Base-by-base conservation (phyloP, 1,139 yeast species). In the Magnusiomyces sp. region DNA sequence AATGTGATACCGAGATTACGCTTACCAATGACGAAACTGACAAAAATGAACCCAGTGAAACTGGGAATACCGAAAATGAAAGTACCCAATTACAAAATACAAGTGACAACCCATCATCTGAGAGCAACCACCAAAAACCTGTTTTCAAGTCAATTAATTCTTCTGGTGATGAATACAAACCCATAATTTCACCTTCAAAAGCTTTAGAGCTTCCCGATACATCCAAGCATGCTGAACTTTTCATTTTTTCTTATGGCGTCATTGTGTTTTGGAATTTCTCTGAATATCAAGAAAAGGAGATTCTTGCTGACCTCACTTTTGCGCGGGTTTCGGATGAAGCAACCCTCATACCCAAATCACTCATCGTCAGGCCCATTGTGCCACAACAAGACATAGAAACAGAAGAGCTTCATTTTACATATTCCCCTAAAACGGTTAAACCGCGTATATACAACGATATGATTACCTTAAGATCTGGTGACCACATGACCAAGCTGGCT, bases 241-340 rank as follows among this genome's bases (percentile, higher is more conserved):
- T 92, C 62, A 78, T 92, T 5, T 82, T 92, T 63, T 81, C 81
- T 50, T 92, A 92, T 62, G 98, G 98, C 14, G 95, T 92, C 20
- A 88, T 92, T 17, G 97, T 92, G 14, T 90, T 92, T 62, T 92
- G 98, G 98, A 92, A 92, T 63, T 89, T 92, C 59, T 82, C 94
- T 1, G 97, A 89, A 62, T 74, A 79, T 10, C 97, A 92, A 62
- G 98, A 92, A 62, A 89, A 90, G 70, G 92, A 90, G 59, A 80
- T 92, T 14, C 74, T 92, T 52, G 97, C 97, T 0, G 98, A 92
- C 63, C 73, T 92, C 57, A 85, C 92, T 16, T 88, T 90, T 71
- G 90, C 92, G 2, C 71, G 60, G 17, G 46, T 50, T 4, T 49
- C 47, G 16, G 38, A 43, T 10, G 50, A 49, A 49, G 41, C 40